Evolutionary conservation across 1,284 basidiomycete genomes (phyloP), one percentile per base, ranked within the genome.

Genomic region (Boletellus dicymbophilus): DNA sequence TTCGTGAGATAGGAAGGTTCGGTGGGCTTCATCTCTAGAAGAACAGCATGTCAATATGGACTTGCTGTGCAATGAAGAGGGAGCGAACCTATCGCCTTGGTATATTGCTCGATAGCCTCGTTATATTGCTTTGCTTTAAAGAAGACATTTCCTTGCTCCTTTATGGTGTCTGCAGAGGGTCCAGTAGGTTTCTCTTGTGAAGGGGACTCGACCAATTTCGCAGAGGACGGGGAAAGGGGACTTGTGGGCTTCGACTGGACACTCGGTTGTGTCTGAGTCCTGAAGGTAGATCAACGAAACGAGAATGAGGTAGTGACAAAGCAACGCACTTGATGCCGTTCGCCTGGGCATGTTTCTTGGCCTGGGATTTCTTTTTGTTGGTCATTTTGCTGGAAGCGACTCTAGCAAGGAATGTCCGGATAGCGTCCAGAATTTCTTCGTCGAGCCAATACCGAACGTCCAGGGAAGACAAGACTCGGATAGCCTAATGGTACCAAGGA

Each of bases 1-100:
- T 95, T 95, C 15, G 90, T 90, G 52, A 88, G 75, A 63, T 89
- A 93, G 1, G 88, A 78, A 3, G 90, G 82, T 62, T 93, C 87
- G 5, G 76, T 63, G 0, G 87, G 74, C 53, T 85, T 83, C 50
- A 88, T 69, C 52, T 84, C 84, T 88, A 64, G 45, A 54, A 23
- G 20, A 23, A 41, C 37, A 27, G 26, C 13, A 12, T 16, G 31
- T 33, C n/a, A 37, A 37, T 48, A 41, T 54, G 31, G 37, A 26
- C 18, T 52, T 48, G 47, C 44, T 49, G 37, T 49, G 37, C 30
- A 36, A 10, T 34, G 28, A 45, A 39, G 13, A 6, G 16, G 10
- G 6, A 22, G 40, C 27, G 31, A 18, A 86, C 84, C 77, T 62
- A 90, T 87, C n/a, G 90, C 92, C 58, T 84, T 77, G 41, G 84